These are phyloP conservation scores for Medicago ruthenica DNA, from an alignment of 306 rosid species.

Conservation along the genomic window DNA sequence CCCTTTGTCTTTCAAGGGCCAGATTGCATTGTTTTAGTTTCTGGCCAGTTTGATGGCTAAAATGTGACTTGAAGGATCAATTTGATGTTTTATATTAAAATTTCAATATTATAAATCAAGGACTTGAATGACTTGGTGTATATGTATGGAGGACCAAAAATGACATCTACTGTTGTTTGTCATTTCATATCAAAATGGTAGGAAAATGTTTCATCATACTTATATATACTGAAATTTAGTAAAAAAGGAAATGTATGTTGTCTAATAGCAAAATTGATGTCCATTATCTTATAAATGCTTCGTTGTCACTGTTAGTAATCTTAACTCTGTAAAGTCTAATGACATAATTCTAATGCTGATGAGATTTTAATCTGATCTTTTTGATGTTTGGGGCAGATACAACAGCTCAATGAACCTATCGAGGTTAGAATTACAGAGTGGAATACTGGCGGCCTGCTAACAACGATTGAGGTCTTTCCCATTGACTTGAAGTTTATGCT, in stretches of 20 bases:
- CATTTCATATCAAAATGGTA: constrained; percentile 13
- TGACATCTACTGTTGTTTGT: constrained; percentile 13
- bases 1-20: not conserved
- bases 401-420: constrained; percentile 78
- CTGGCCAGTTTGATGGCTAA: constrained; percentile 7
- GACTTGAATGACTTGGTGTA: not conserved
- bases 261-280: not conserved
- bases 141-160: constrained; percentile 6
- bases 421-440: constrained; percentile 87
- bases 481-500: constrained; percentile 27
- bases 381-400: constrained; percentile 66
- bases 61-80: constrained; percentile 14
- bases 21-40: not conserved
- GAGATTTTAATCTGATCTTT: constrained; percentile 36
- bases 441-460: constrained; percentile 92
- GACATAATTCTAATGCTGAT: constrained; percentile 28
- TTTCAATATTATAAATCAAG: not conserved
- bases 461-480: constrained; percentile 84
- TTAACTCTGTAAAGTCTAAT: not conserved
- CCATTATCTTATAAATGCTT: constrained; percentile 20
- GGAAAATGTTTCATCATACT: constrained; percentile 7
- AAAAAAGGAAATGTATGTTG: constrained; percentile 2
- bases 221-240: constrained; percentile 26
- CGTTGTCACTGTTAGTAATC: constrained; percentile 27
- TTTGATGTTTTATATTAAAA: not conserved